These are phyloP conservation scores for Desmodesmus armatus DNA, from an alignment of 139 green algal species.

Conservation along the genomic window DNA sequence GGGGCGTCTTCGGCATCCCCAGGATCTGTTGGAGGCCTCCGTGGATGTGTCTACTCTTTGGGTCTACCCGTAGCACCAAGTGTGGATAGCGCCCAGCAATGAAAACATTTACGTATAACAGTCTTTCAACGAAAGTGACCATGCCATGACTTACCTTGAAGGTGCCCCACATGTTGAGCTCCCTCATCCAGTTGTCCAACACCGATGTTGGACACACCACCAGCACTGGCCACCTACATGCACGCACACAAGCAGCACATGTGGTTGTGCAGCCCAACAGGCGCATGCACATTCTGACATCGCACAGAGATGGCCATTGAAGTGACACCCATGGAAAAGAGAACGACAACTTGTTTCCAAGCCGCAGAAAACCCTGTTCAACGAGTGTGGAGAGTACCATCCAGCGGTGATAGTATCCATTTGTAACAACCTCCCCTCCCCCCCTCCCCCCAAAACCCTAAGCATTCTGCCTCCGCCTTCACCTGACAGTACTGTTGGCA, in stretches of 20 bases:
- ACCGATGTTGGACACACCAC: slow-evolving; percentile 75
- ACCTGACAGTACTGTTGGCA: neutral
- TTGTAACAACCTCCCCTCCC: neutral
- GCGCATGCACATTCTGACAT: too few relatives aligned
- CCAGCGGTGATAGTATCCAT: too few relatives aligned
- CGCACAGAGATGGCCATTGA: too few relatives aligned
- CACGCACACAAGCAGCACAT: neutral
- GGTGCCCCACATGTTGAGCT: slow-evolving; percentile 52
- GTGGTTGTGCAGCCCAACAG: neutral
- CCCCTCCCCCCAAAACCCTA: neutral
- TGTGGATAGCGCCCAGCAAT: too few relatives aligned
- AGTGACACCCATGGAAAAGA: too few relatives aligned
- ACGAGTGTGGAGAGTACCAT: too few relatives aligned
- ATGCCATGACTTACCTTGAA: slow-evolving; percentile 44
- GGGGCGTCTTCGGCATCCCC: too few relatives aligned
- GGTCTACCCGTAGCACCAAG: too few relatives aligned
- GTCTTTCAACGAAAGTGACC: neutral
- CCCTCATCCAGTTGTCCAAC: slow-evolving; percentile 55
- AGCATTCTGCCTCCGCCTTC: neutral
- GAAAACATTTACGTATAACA: too few relatives aligned
- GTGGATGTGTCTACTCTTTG: too few relatives aligned
- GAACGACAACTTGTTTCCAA: neutral
- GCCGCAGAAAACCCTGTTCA: too few relatives aligned
- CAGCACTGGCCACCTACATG: slow-evolving; percentile 61
- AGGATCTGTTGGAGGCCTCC: too few relatives aligned